A percentile compares a stretch with the other conserved stretches of the same genome.
phyloP scores from a whole-genome alignment of 2,329 filamentous ascomycete genomes.

The Thermomyces lanuginosus region DNA sequence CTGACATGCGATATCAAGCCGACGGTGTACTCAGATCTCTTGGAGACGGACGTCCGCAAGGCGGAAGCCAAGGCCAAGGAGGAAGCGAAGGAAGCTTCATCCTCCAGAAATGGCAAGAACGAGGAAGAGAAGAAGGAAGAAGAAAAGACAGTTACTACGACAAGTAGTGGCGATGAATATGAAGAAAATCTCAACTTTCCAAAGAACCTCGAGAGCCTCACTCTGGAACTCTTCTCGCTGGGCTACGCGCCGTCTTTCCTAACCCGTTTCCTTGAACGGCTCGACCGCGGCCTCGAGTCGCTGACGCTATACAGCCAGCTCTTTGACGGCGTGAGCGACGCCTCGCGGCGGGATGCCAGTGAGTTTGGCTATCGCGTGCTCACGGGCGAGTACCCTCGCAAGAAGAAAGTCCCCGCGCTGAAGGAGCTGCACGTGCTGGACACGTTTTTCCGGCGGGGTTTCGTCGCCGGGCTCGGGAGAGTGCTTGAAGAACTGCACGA shows the following conservation, averaged over 20 bases:
- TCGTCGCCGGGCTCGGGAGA: constrained; percentile 19
- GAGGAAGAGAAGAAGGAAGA: too few relatives aligned
- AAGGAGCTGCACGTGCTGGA: constrained; percentile 33
- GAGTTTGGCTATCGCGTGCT: constrained; percentile 20
- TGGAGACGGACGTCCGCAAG: constrained; percentile 17
- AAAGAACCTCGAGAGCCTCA: constrained; percentile 25
- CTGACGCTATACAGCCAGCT: constrained; percentile 33
- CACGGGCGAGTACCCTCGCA: constrained; percentile 1
- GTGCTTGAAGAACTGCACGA: constrained; percentile 9
- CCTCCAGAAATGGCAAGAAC: too few relatives aligned
- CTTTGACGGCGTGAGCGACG: constrained; percentile 27
- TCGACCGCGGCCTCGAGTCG: constrained; percentile 26
- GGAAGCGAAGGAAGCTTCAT: too few relatives aligned
- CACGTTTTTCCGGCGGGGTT: constrained; percentile 28
- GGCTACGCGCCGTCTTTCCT: constrained; percentile 33
- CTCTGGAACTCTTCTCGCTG: constrained; percentile 33
- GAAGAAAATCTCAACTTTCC: too few relatives aligned
- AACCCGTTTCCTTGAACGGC: constrained; percentile 20
- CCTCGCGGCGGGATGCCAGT: constrained; percentile 24
- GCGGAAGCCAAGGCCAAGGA: too few relatives aligned
- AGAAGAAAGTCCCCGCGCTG: constrained; percentile 16
- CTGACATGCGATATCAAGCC: constrained; percentile 35
- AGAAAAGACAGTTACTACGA: too few relatives aligned
- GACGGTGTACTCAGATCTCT: constrained; percentile 27
- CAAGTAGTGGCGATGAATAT: too few relatives aligned